Conservation (phyloP, 306 rosid species). For the Dryas octopetala region DNA sequence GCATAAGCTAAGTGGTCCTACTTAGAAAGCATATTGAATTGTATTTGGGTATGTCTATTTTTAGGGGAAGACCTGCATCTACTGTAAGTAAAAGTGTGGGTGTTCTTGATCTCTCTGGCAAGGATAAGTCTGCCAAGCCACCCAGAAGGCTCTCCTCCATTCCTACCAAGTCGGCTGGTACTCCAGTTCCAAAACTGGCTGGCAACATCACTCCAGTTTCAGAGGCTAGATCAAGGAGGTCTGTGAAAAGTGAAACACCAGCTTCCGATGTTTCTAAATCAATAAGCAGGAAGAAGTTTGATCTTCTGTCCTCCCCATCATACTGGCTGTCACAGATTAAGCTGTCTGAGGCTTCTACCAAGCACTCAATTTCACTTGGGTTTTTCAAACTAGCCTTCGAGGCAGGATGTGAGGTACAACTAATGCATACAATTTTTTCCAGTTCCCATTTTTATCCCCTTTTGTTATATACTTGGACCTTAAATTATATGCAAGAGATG, state of each 20-base stretch:
- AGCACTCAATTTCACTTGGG: slow-evolving; percentile 80
- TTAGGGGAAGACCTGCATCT: slow-evolving; percentile 52
- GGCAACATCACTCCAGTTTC: slow-evolving; percentile 72
- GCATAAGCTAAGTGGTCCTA: background rate
- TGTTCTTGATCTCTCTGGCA: slow-evolving; percentile 75
- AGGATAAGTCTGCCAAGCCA: slow-evolving; percentile 82
- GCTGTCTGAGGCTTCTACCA: slow-evolving; percentile 72
- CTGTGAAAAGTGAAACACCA: slow-evolving; percentile 62
- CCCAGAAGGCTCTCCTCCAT: slow-evolving; percentile 84
- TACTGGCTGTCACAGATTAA: slow-evolving; percentile 87
- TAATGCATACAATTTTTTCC: background rate
- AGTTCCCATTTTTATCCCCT: background rate
- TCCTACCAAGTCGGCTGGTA: slow-evolving; percentile 55
- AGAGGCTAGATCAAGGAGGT: slow-evolving; percentile 49
- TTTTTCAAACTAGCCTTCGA: slow-evolving; percentile 83
- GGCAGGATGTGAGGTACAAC: slow-evolving; percentile 77
- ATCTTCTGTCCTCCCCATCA: slow-evolving; percentile 62
- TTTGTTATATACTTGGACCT: background rate
- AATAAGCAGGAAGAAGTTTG: slow-evolving; percentile 52
- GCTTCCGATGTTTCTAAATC: slow-evolving; percentile 55
- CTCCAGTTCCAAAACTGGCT: slow-evolving; percentile 49
- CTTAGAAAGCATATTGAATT: background rate
- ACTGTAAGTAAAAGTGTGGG: slow-evolving; percentile 72
- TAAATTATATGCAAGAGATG: background rate
- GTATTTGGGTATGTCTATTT: slow-evolving; percentile 20